Evolutionary conservation across 352 stramenopile species (phyloP).

Genomic region (Phytophthora pluvialis): DNA sequence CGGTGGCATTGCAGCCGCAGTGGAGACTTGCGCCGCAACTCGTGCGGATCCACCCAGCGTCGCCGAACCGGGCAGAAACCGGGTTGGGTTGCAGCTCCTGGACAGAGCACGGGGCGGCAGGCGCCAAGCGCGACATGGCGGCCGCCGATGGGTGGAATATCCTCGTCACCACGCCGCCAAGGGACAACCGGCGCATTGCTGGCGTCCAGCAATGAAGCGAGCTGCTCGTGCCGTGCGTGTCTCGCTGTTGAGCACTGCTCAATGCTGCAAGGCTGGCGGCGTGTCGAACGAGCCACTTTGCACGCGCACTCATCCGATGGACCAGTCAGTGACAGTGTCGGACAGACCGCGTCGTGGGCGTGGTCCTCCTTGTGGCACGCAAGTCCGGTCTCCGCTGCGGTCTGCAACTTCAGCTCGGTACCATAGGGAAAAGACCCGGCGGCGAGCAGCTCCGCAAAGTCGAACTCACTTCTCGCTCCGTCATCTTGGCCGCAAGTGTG

Average conservation of each 20-base stretch:
- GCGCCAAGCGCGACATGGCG: conserved; percentile 24
- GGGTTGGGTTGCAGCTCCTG: conserved; percentile 30
- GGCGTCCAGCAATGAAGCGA: neutral
- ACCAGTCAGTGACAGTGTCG: conserved; percentile 4
- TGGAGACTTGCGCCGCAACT: conserved; percentile 5
- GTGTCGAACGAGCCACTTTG: conserved; percentile 1
- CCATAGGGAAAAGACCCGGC: conserved; percentile 12
- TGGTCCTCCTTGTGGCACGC: conserved; percentile 16
- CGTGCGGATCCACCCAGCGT: conserved; percentile 18
- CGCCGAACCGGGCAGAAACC: conserved; percentile 22
- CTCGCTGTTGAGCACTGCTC: too few relatives aligned
- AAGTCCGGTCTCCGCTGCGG: conserved; percentile 6
- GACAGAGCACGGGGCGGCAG: conserved; percentile 32
- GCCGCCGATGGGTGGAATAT: conserved; percentile 15
- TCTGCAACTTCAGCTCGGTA: conserved; percentile 2
- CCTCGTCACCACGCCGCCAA: neutral
- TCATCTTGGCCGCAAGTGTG: neutral
- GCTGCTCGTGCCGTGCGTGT: too few relatives aligned
- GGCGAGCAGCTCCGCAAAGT: neutral
- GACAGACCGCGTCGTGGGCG: conserved; percentile 14
- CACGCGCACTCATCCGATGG: conserved; percentile 11
- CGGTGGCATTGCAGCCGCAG: too few relatives aligned
- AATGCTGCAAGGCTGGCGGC: neutral
- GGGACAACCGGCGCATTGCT: neutral
- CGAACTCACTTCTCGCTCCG: conserved; percentile 12